Base-by-base conservation (phyloP, 73 alveolate species). In the Symbiodinium pilosum region DNA sequence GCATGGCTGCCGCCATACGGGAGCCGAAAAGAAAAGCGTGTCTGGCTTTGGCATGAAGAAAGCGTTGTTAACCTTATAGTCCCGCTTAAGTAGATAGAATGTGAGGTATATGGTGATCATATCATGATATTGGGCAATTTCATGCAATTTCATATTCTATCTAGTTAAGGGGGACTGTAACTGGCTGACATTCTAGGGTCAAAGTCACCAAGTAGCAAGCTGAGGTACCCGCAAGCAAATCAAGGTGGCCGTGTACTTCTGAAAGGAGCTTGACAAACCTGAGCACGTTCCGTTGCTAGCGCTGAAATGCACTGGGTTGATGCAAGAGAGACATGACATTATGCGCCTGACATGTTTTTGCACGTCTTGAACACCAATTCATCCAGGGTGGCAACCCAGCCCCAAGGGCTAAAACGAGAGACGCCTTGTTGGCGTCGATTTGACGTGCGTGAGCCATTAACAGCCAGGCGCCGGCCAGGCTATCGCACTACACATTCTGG, bases 51-150 rank as follows among this genome's bases (percentile, higher is more conserved):
- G 97, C 97, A 91, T 91, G 59, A 91, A 47, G 54, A 91, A 91
- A 52, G 97, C 97, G n/a, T 91, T 91, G 77, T 91, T 91, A 52
- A 91, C 97, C 95, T 89, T 75, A n/a, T n/a, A n/a, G n/a, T n/a
- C n/a, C n/a, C n/a, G n/a, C n/a, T n/a, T n/a, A n/a, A n/a, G n/a
- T n/a, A n/a, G n/a, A n/a, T n/a, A n/a, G n/a, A n/a, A n/a, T n/a
- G n/a, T n/a, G n/a, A n/a, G n/a, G n/a, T n/a, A n/a, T n/a, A n/a
- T n/a, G n/a, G n/a, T n/a, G n/a, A n/a, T n/a, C n/a, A n/a, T n/a
- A n/a, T n/a, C n/a, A n/a, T n/a, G n/a, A n/a, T n/a, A n/a, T n/a
- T n/a, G n/a, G n/a, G n/a, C n/a, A n/a, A n/a, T n/a, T n/a, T n/a
- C n/a, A n/a, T n/a, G n/a, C n/a, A n/a, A n/a, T n/a, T n/a, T n/a